Evolutionary conservation across 805 yeast genomes (phyloP), one percentile per base, ranked within the genome.

Genomic region (Tetrapisispora nanseiensis): DNA sequence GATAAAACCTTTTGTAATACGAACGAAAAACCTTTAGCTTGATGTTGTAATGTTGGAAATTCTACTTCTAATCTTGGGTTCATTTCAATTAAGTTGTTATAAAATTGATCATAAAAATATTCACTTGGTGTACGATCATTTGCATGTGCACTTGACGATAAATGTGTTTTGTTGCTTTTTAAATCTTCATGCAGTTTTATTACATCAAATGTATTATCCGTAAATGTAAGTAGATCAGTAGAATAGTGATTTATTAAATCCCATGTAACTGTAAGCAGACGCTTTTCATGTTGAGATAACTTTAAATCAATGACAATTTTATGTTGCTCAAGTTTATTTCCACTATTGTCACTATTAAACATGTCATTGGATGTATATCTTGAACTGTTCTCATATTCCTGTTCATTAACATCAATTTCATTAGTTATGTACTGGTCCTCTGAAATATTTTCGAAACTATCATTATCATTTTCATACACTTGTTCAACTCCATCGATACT

Each of bases 11-110:
- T 70, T 23, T 83, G 74, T 51, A 86, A 59, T 16, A 85, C 85
- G 5, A 89, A 87, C 0, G 90, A 86, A 66, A 85, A 80, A 7
- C 89, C 74, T 13, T 77, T 74, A 1, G 92, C 86, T 62, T 86
- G 95, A 56, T 82, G 87, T 47, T 74, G 73, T 48, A 84, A 76
- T 6, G 84, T 76, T 0, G 95, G 94, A 57, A 82, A 83, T 55
- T 78, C 56, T 31, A 66, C 69, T 50, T 80, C 86, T 46, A 86
- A 66, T 12, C 65, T 65, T 0, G 85, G 78, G 49, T 73, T 76
- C 72, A 76, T 73, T 0, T 74, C 59, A 30, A 84, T 64, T 40
- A 85, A 62, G 54, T 83, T 85, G 40, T 78, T 73, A 62, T 84
- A 85, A 55, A 85, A 74, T 57, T 85, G 94, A 41, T 79, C 70